phyloP scores from a whole-genome alignment of 2,329 filamentous ascomycete genomes.

The Aspergillus carbonarius region DNA sequence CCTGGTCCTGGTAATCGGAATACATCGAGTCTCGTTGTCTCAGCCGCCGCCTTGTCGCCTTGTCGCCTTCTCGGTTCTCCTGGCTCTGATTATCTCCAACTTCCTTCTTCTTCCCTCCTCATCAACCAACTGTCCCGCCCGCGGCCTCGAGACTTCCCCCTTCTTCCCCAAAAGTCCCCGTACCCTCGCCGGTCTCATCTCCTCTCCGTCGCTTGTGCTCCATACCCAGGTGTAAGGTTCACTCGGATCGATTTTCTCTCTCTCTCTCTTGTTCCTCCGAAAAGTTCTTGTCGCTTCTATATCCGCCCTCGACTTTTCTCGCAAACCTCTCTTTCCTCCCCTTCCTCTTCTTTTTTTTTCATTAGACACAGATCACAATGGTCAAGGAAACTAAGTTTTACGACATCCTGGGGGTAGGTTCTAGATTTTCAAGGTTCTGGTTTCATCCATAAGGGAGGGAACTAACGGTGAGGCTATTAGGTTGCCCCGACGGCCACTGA shows the following conservation, averaged over 20 bases:
- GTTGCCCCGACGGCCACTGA: slow-evolving; percentile 78
- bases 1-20: slow-evolving; percentile 19
- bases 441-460: not conserved
- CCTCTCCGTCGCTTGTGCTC: slow-evolving; percentile 10
- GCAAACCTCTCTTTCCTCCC: not conserved
- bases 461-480: slow-evolving; percentile 49
- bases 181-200: slow-evolving; percentile 12
- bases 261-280: slow-evolving; percentile 14
- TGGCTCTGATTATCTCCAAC: slow-evolving; percentile 16
- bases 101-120: slow-evolving; percentile 18
- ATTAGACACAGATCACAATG: slow-evolving; percentile 40
- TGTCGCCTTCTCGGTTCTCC: not conserved
- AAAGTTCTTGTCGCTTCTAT: slow-evolving; percentile 22
- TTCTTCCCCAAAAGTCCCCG: slow-evolving; percentile 6
- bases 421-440: not conserved
- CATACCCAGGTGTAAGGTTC: not conserved
- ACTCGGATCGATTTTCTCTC: slow-evolving; percentile 8
- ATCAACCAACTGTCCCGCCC: slow-evolving; percentile 12
- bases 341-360: slow-evolving; percentile 17
- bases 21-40: slow-evolving; percentile 2
- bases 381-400: slow-evolving; percentile 54
- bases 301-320: slow-evolving; percentile 2
- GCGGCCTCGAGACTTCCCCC: slow-evolving; percentile 11
- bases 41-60: not conserved
- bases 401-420: slow-evolving; percentile 48